These are phyloP conservation scores for Fusarium heterosporum DNA, from an alignment of 2,329 filamentous ascomycete species.

Conservation along the genomic window DNA sequence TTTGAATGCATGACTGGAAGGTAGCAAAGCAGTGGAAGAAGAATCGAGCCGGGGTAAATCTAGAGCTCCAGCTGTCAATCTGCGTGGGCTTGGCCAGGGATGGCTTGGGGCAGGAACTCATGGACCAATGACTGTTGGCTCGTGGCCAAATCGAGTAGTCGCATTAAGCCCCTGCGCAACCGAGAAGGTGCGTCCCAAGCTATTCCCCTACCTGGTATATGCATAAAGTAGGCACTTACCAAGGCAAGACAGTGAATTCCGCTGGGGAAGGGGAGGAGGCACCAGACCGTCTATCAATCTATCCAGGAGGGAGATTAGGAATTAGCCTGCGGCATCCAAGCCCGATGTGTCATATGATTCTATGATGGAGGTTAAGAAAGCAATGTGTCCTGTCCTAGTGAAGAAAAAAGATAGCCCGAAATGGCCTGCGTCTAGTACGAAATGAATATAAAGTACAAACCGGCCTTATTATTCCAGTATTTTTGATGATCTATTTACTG, in stretches of 20 bases:
- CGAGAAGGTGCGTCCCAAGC: constrained; percentile 11
- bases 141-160: constrained; percentile 48
- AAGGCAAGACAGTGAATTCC: not conserved
- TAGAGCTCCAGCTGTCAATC: constrained; percentile 35
- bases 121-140: constrained; percentile 43
- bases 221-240: constrained; percentile 12
- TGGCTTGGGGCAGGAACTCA: constrained; percentile 27
- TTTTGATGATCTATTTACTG: not conserved
- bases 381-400: not conserved
- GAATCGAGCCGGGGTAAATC: constrained; percentile 18
- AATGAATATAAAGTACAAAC: not conserved
- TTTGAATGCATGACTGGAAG: constrained; percentile 9
- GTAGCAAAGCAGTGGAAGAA: constrained; percentile 2
- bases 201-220: constrained; percentile 18
- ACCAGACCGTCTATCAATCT: not conserved
- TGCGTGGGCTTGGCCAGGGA: constrained; percentile 40
- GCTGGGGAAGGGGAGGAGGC: not conserved
- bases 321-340: not conserved
- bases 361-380: not conserved
- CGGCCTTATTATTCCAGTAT: not conserved
- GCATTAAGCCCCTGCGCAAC: constrained; percentile 39
- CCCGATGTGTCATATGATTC: not conserved
- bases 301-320: not conserved
- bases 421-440: not conserved
- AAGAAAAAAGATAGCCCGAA: too few relatives aligned